A percentile compares a stretch with the other conserved stretches of the same genome.
phyloP scores from a whole-genome alignment of 129 eudicot species.

The carrot (Daucus carota) region DNA sequence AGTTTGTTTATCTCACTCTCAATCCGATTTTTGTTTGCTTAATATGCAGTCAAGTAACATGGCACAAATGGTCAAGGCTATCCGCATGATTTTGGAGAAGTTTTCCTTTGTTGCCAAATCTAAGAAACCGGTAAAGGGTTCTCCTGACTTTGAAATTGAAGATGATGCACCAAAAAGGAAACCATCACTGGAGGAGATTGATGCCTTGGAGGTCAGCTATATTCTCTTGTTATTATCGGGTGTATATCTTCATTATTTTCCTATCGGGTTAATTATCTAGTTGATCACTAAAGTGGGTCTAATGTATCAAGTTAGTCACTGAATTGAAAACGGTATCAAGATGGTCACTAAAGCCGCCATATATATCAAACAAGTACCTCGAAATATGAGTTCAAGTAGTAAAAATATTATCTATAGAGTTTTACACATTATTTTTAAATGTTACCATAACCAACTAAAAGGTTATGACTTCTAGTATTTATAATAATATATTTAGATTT shows the following conservation, averaged over 20 bases:
- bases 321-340: no score
- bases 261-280: no score
- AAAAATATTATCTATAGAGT: no score
- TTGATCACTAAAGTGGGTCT: no score
- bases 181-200: slow-evolving; percentile 88
- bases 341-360: no score
- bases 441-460: no score
- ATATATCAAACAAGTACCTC: no score
- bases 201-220: slow-evolving; percentile 82
- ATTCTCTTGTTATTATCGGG: neutral
- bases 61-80: slow-evolving; percentile 95
- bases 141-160: slow-evolving; percentile 67
- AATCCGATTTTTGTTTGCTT: neutral
- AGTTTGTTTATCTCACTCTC: neutral
- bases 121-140: slow-evolving; percentile 31
- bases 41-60: slow-evolving; percentile 72
- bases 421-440: no score
- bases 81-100: slow-evolving; percentile 81
- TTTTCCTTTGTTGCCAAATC: slow-evolving; percentile 37
- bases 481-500: no score
- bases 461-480: no score
- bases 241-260: neutral
- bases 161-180: slow-evolving; percentile 88
- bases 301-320: no score
- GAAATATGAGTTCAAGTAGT: no score